These are phyloP conservation scores for Pisolithus tinctorius DNA, from an alignment of 768 basidiomycete species.

Conservation along the genomic window DNA sequence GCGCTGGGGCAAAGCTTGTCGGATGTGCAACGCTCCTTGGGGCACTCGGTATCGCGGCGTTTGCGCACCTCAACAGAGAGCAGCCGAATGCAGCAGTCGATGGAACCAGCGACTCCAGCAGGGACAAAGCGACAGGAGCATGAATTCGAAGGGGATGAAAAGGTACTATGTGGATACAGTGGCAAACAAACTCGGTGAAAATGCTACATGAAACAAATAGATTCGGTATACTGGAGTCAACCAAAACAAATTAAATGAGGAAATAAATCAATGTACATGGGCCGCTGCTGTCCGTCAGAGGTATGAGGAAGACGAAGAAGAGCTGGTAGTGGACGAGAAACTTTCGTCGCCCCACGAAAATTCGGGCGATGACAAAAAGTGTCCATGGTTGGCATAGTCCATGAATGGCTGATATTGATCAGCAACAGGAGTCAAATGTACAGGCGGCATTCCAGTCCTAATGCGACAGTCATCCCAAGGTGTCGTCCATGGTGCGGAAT, in stretches of 20 bases:
- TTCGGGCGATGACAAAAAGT: constrained; percentile 8
- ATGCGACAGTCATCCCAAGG: neutral
- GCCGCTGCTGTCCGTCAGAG: constrained; percentile 6
- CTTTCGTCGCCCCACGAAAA: constrained; percentile 16
- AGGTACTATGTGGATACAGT: neutral
- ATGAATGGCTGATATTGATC: constrained; percentile 10
- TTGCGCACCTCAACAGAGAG: constrained; percentile 33
- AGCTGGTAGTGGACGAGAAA: constrained; percentile 2
- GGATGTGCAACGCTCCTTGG: constrained; percentile 56
- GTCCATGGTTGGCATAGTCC: constrained; percentile 3
- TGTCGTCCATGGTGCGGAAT: neutral
- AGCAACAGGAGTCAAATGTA: neutral
- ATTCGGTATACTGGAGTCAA: constrained; percentile 7
- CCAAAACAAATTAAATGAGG: constrained; percentile 13
- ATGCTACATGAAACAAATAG: constrained; percentile 16
- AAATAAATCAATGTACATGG: constrained; percentile 21
- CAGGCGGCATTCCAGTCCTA: neutral
- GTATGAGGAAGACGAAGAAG: constrained; percentile 11
- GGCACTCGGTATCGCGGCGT: constrained; percentile 46
- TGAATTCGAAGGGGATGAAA: neutral
- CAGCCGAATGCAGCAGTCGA: neutral
- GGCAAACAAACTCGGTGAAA: neutral
- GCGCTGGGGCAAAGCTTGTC: constrained; percentile 67
- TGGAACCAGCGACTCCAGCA: neutral
- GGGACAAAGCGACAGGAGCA: neutral